phyloP scores from a whole-genome alignment of 148 eudicot species.

The Camellia japonica region DNA sequence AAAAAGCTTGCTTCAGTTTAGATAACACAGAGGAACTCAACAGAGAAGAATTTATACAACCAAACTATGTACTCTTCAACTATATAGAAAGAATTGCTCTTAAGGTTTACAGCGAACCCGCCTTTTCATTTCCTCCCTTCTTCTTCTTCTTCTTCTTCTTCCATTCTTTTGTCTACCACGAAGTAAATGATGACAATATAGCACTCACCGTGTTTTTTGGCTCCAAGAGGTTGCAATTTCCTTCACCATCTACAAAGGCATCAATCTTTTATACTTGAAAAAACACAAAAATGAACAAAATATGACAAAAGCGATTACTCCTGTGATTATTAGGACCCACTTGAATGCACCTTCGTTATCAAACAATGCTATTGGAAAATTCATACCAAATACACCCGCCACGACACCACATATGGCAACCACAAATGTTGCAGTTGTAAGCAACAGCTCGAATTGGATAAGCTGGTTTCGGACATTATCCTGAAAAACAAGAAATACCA shows the following conservation, averaged over 20 bases:
- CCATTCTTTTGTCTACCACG: neutral
- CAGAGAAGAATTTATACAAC: neutral
- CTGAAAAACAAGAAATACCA: slow-evolving; percentile 40
- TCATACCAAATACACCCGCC: slow-evolving; percentile 96
- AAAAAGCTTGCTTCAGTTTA: no score
- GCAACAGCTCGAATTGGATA: slow-evolving; percentile 86
- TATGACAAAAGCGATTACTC: slow-evolving; percentile 55
- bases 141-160: neutral
- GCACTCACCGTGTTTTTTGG: neutral
- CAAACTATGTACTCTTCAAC: neutral
- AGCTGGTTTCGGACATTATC: slow-evolving; percentile 97
- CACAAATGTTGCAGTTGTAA: slow-evolving; percentile 92
- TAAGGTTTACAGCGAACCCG: neutral
- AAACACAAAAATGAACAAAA: slow-evolving; percentile 77
- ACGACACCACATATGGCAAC: slow-evolving; percentile 95
- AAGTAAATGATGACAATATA: slow-evolving; percentile 7
- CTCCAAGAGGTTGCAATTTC: neutral
- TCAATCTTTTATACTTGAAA: slow-evolving; percentile 76
- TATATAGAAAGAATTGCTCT: slow-evolving; percentile 2
- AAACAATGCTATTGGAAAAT: slow-evolving; percentile 68
- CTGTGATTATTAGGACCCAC: slow-evolving; percentile 79
- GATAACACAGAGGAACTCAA: no score
- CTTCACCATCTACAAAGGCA: slow-evolving; percentile 67
- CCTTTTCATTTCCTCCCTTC: slow-evolving; percentile 1
- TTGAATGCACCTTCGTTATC: slow-evolving; percentile 64